Base-by-base conservation (phyloP, 805 yeast species). In the Candida ulmi region DNA sequence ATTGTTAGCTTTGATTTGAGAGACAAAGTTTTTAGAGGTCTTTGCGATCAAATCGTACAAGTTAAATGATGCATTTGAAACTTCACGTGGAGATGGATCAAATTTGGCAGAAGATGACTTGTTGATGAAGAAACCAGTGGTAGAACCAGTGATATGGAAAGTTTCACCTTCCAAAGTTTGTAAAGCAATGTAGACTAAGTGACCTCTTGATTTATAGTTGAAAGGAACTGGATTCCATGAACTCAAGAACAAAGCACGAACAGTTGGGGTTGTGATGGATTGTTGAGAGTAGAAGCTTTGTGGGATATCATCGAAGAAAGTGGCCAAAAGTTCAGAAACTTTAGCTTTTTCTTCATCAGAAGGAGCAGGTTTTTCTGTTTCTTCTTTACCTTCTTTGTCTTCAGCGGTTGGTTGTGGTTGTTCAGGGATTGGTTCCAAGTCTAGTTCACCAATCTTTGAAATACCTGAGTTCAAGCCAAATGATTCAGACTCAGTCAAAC, bases 171-270 rank as follows among this genome's bases (percentile, higher is more conserved):
- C 98, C 47, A 85, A 66, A 35, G 96, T 85, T 52, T 78, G 81
- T 31, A 79, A 69, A 41, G 76, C 76, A 53, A 93, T 67, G 61
- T 91, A 91, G 42, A 83, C 67, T 51, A 90, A 68, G 55, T 90
- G 95, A 19, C 98, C 98, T 56, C 72, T 74, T n/a, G 63, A 41
- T 50, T 67, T 74, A 56, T 73, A 76, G 37, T 68, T 63, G 15
- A 81, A 67, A 24, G 91, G 82, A 12, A 88, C 88, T 4, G 97
- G 96, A 47, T 85, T 81, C 93, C 96, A 91, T 39, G 77, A 75
- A 12, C 96, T 85, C 36, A 88, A 58, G 38, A 70, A 74, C 44
- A 93, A 63, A 8, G 91, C 83, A 39, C 72, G 69, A 15, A 76
- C 66, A 41, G 66, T 60, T 26, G 71, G 69, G 1, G 60, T 50